Evolutionary conservation across 2,329 filamentous ascomycete species (phyloP), one percentile per base, ranked within the genome.

Genomic region (Beauveria scarabaeidicola): DNA sequence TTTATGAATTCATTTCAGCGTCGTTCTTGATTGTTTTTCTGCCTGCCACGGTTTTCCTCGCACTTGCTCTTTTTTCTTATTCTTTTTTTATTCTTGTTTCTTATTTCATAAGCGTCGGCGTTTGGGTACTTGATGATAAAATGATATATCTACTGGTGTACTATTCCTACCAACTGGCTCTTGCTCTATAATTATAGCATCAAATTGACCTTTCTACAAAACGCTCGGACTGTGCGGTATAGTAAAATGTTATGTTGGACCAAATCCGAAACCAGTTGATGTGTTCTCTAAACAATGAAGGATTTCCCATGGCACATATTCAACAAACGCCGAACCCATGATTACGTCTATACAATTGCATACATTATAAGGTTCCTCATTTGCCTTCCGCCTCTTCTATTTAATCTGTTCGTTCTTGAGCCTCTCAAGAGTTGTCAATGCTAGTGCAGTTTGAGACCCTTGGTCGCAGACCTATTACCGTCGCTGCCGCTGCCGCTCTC

Each of bases 1-100:
- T 81, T 95, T 55, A 81, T 95, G 77, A 85, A 88, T 65, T 79
- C 84, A 59, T 81, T 78, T 61, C 78, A 70, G 66, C 66, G 66
- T 58, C 56, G 40, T 38, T 52, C 56, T 58, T 58, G 56, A 58
- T 44, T 50, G n/a, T 19, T 19, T 46, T 41, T 50, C 32, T 57
- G 5, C 55, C 11, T 56, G 58, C 64, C 59, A 52, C 64, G 66
- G 64, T 48, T 25, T 23, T 36, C 50, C 15, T 36, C 13, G 27
- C 13, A 38, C 10, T 59, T 36, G 32, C 21, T 51, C 36, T 29
- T 60, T 62, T 46, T 55, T 56, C 58, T 57, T 52, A 43, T 23
- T 32, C 60, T 59, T 61, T 58, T 27, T 46, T 50, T 61, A 46
- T 44, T 60, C 32, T 58, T 27, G 27, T 62, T 46, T 55, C 58